These are phyloP conservation scores for Ophiostoma montium DNA, from an alignment of 2,329 filamentous ascomycete genomes.

Conservation along the genomic window DNA sequence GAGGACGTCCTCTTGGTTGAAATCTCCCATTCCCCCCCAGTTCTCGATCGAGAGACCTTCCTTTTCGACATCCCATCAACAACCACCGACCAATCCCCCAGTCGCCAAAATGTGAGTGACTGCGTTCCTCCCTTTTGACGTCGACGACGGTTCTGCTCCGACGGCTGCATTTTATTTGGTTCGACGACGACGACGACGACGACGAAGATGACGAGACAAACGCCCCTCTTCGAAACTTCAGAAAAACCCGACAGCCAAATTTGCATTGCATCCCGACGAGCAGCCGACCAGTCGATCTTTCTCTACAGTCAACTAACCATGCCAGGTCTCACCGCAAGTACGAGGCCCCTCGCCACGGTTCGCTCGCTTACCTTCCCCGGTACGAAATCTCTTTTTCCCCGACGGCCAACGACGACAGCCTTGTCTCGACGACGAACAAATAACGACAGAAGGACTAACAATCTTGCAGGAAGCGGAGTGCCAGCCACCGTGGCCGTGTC, in stretches of 20 bases:
- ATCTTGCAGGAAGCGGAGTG: constrained; percentile 14
- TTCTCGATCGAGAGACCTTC: constrained; percentile 5
- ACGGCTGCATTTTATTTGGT: neutral
- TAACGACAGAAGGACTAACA: constrained; percentile 7
- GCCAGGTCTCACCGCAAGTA: constrained; percentile 41
- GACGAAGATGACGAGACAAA: neutral
- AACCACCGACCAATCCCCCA: constrained; percentile 5
- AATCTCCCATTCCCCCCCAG: constrained; percentile 1
- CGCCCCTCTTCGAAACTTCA: too few species aligned
- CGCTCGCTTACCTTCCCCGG: constrained; percentile 65
- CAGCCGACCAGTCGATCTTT: neutral
- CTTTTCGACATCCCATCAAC: constrained; percentile 8
- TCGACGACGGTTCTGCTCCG: neutral
- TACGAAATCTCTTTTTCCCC: constrained; percentile 8
- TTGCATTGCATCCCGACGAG: neutral
- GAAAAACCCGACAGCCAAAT: neutral
- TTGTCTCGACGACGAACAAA: neutral
- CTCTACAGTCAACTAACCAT: constrained; percentile 2
- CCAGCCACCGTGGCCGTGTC: constrained; percentile 41
- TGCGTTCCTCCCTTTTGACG: neutral
- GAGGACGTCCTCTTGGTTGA: constrained; percentile 1
- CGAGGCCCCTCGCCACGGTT: constrained; percentile 89
- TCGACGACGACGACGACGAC: neutral
- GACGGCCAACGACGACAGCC: neutral
- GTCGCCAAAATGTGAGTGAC: constrained; percentile 11